Percentiles rank a stretch among this genome's conserved stretches.
These are phyloP conservation scores for Rosa persica DNA, from an alignment of 306 rosid species.

Conservation along the genomic window DNA sequence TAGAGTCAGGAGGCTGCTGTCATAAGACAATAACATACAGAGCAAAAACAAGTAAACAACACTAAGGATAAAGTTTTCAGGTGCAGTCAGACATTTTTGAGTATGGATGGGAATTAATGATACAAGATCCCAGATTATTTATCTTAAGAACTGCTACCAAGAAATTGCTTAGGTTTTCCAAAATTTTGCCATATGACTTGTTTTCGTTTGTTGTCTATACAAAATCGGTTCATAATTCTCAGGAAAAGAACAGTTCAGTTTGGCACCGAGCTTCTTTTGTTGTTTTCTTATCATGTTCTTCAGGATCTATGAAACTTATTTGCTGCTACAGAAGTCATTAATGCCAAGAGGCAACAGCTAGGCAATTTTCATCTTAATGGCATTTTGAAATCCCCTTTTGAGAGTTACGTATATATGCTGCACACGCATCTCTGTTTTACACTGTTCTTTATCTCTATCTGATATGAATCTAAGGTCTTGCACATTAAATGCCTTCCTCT, in stretches of 20 bases:
- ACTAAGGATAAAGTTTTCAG: background rate
- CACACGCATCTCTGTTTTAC: constrained; percentile 9
- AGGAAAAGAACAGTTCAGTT: background rate
- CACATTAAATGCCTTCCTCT: background rate
- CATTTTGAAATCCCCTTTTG: background rate
- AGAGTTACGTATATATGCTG: constrained; percentile 5
- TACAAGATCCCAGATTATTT: background rate
- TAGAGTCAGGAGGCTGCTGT: background rate
- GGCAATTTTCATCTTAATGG: background rate
- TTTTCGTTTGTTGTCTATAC: background rate
- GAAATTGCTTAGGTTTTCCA: background rate
- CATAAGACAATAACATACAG: background rate
- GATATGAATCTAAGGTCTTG: background rate
- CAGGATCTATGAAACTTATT: background rate
- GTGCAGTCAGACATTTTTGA: background rate
- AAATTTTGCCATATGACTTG: background rate
- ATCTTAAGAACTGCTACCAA: too few relatives aligned
- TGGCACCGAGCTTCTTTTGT: constrained; percentile 8
- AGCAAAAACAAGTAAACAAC: background rate
- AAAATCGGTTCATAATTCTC: background rate
- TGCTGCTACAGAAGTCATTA: background rate
- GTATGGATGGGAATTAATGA: background rate
- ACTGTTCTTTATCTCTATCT: background rate
- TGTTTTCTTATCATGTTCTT: constrained; percentile 4
- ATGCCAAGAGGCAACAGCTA: background rate